Percentiles rank a stretch among this genome's conserved stretches.
Conservation (phyloP, 2,329 filamentous ascomycete genomes). For the Verticillium nubilum region DNA sequence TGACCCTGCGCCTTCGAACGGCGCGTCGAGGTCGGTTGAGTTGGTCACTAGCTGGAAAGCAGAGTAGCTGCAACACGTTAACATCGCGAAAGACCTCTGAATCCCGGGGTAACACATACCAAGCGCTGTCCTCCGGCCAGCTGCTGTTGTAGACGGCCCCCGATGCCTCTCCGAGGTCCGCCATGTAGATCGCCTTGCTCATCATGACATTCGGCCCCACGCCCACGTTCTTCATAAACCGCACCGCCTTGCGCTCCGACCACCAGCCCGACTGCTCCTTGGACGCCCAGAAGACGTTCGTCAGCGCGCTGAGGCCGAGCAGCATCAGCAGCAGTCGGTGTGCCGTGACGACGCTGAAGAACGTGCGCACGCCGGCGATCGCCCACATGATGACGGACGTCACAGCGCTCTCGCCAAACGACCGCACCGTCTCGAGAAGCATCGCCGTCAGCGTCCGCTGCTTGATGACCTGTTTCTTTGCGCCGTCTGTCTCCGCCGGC, state of each 20-base stretch:
- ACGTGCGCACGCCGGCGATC: slow-evolving; percentile 57
- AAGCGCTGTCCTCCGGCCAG: slow-evolving; percentile 43
- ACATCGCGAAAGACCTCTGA: background rate
- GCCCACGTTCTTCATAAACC: slow-evolving; percentile 77
- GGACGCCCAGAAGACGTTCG: slow-evolving; percentile 72
- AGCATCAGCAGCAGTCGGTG: slow-evolving; percentile 69
- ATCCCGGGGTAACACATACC: slow-evolving; percentile 25
- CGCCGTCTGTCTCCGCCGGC: slow-evolving; percentile 38
- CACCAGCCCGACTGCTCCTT: slow-evolving; percentile 75
- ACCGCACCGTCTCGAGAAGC: slow-evolving; percentile 66
- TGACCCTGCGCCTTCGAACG: slow-evolving; percentile 47
- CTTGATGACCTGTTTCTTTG: slow-evolving; percentile 54
- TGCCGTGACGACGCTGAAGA: slow-evolving; percentile 64
- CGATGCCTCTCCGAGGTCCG: slow-evolving; percentile 67
- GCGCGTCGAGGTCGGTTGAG: slow-evolving; percentile 50
- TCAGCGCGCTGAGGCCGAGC: slow-evolving; percentile 61
- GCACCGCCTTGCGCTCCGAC: slow-evolving; percentile 72
- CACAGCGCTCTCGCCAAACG: slow-evolving; percentile 67
- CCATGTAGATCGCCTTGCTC: slow-evolving; percentile 79
- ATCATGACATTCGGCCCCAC: slow-evolving; percentile 74
- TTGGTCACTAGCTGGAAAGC: slow-evolving; percentile 57
- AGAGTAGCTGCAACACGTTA: slow-evolving; percentile 39
- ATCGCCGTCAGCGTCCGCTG: slow-evolving; percentile 61
- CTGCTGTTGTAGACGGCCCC: slow-evolving; percentile 25
- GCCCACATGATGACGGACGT: slow-evolving; percentile 74